Base-by-base conservation (phyloP, 768 basidiomycete species). In the Dendrothele bispora region DNA sequence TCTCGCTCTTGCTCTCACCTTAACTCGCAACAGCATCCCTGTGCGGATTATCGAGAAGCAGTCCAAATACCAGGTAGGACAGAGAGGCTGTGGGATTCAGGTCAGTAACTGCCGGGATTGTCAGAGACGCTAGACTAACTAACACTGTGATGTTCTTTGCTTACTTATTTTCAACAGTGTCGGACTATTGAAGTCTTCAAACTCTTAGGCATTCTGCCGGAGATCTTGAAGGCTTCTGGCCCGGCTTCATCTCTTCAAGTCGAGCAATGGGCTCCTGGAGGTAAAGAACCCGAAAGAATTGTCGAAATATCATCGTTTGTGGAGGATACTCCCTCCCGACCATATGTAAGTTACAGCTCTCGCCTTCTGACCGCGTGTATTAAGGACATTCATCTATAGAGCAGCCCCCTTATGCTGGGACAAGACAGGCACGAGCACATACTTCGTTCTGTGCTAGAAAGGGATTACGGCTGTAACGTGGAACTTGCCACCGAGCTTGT, bases 401-500 rank as follows among this genome's bases (percentile, higher is more conserved):
- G 30, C 10, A 56, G 51, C 28, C 7, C 46, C 4, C 43, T 44
- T 2, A 46, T 40, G n/a, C 29, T 61, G 7, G 49, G 61, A 18
- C 68, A 69, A 39, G 49, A 61, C 2, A 12, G 11, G 3, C 39
- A 61, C 5, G 75, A 78, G 50, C 61, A 52, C n/a, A 62, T 72
- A 25, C 61, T 75, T n/a, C 68, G 66, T 32, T 53, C 53, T 2
- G 60, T 61, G 14, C 57, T 75, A 24, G 65, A 59, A 4, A 57
- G 63, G 42, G 54, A 17, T 24, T 59, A 66, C 24, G 61, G 62
- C 0, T 66, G 64, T 41, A 34, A 32, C 12, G 72, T 75, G 12
- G 77, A 82, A 50, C 45, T 71, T n/a, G 71, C 69, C 14, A 74
- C 73, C 1, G 74, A 75, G 46, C 66, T 81, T 7, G 32, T 57